Base-by-base conservation (phyloP, 2,329 filamentous ascomycete species). In the Mariannaea elegans region DNA sequence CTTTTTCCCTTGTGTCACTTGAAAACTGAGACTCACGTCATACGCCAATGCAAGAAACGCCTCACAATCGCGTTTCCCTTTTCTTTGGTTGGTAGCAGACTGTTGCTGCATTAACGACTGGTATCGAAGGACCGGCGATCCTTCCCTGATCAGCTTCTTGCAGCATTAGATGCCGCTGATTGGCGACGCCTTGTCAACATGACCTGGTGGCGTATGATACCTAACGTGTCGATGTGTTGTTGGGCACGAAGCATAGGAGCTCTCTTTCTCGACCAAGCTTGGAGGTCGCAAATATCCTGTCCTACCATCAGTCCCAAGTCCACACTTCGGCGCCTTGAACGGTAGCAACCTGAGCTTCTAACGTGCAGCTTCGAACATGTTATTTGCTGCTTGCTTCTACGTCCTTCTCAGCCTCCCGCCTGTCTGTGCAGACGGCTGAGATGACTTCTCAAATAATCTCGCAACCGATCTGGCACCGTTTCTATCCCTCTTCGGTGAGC, bases 401-500 rank as follows among this genome's bases (percentile, higher is more conserved):
- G 9, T 3, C 13, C 39, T 42, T 42, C 39, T 42, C 7, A 23
- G 13, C 39, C 18, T 42, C 39, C 39, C 39, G 21, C 39, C 13
- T 42, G 39, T 42, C 19, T 7, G 39, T 18, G 39, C 39, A 10
- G 21, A 42, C 21, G 19, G 39, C 39, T 42, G 39, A 18, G 39
- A 42, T 24, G 39, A 42, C 39, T 42, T 42, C 13, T 23, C 39
- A 4, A 42, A 24, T n/a, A 42, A 42, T n/a, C 39, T 78, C 1
- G 72, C 73, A 5, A 72, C 69, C 0, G 76, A 78, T 47, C 61
- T 78, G 6, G 69, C 62, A 1, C 73, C 73, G 1, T 59, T 79
- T 1, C 61, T 80, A 1, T 64, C 73, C 0, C 66, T 80, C 0
- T 78, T 79, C 23, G 77, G 77, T 7, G 77, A 80, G 31, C 68